Percentiles rank a stretch among this genome's conserved stretches.
Conservation (phyloP, 306 rosid species). For the Leucaena leucocephala region DNA sequence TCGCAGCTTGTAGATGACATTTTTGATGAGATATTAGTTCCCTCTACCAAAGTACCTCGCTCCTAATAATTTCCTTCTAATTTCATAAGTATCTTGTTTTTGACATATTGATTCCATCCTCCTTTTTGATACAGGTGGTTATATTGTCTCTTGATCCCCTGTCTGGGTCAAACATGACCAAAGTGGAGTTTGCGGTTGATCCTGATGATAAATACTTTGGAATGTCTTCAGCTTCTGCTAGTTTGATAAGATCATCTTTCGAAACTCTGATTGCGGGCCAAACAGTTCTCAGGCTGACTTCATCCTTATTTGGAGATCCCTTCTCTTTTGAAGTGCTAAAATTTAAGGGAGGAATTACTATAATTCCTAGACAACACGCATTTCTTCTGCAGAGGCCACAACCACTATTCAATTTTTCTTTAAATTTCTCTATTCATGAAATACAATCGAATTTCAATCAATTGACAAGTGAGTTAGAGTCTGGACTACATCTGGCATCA, state of each 20-base stretch:
- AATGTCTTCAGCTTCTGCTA: constrained; percentile 50
- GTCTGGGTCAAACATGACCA: constrained; percentile 51
- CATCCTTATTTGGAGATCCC: constrained; percentile 62
- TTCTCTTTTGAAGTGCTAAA: constrained; percentile 62
- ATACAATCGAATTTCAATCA: constrained; percentile 60
- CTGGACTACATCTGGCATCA: constrained; percentile 63
- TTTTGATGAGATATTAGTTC: constrained; percentile 54
- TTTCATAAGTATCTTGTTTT: constrained; percentile 6
- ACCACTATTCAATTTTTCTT: constrained; percentile 63
- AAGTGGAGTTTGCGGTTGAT: constrained; percentile 67
- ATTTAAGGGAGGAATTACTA: constrained; percentile 76
- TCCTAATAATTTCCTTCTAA: constrained; percentile 19
- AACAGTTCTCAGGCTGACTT: constrained; percentile 49
- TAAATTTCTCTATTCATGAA: constrained; percentile 68
- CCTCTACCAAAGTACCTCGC: constrained; percentile 57
- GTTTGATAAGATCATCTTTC: constrained; percentile 56
- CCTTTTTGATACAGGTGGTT: constrained; percentile 58
- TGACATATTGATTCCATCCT: constrained; percentile 24
- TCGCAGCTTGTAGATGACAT: constrained; percentile 62
- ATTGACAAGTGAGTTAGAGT: constrained; percentile 62
- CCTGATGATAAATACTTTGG: constrained; percentile 51
- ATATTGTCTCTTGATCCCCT: constrained; percentile 62
- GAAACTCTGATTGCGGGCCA: constrained; percentile 46
- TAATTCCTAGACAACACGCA: constrained; percentile 60
- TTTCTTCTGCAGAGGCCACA: constrained; percentile 73